These are phyloP conservation scores for Penicillium italicum DNA, from an alignment of 2,329 filamentous ascomycete species.

Conservation along the genomic window DNA sequence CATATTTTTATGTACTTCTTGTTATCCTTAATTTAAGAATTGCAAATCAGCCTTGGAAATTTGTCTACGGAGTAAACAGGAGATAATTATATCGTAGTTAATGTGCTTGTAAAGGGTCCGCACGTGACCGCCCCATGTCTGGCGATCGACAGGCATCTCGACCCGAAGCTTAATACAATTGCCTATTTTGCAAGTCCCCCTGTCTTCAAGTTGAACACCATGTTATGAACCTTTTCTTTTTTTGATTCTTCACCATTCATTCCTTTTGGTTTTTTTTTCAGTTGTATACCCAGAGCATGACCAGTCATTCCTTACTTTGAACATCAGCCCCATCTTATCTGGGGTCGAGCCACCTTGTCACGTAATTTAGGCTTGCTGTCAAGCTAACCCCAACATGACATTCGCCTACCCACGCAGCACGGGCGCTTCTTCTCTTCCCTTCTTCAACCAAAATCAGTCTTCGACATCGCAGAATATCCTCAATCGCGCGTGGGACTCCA, in stretches of 20 bases:
- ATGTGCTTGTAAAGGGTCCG: background rate
- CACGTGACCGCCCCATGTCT: conserved; percentile 6
- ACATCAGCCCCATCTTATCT: conserved; percentile 13
- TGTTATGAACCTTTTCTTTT: conserved; percentile 1
- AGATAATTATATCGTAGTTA: background rate
- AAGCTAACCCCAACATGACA: conserved; percentile 29
- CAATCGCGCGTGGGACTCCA: conserved; percentile 13
- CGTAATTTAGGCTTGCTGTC: conserved; percentile 6
- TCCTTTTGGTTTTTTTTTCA: background rate
- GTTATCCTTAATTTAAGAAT: conserved; percentile 11
- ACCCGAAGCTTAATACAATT: conserved; percentile 7
- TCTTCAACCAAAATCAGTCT: conserved; percentile 17
- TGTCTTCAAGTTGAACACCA: conserved; percentile 1
- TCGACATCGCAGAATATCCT: conserved; percentile 12
- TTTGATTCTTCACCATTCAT: background rate
- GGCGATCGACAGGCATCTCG: conserved; percentile 9
- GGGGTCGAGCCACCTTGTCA: conserved; percentile 12
- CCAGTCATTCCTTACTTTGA: conserved; percentile 18
- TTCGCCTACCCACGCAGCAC: conserved; percentile 32
- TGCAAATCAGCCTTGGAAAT: background rate
- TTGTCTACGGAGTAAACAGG: background rate
- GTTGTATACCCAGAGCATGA: conserved; percentile 15
- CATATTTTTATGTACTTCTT: conserved; percentile 14
- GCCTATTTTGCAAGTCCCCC: conserved; percentile 7
- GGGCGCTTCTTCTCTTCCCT: conserved; percentile 27